Conservation (phyloP, 2,329 filamentous ascomycete species). For the Penicillium sp. region DNA sequence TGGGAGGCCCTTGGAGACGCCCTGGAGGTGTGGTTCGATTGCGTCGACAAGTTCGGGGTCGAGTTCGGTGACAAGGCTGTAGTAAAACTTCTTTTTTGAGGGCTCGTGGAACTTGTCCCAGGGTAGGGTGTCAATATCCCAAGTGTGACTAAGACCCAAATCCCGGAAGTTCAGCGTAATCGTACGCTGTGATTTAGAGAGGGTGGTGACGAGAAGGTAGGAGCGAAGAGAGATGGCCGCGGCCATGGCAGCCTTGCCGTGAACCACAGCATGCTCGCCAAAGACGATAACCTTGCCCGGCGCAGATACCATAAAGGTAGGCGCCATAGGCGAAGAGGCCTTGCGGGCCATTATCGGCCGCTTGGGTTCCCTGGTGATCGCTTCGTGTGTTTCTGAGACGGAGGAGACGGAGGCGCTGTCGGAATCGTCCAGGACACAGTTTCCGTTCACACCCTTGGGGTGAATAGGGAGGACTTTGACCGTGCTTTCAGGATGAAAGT, state of each 20-base stretch:
- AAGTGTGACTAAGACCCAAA: conserved; percentile 83
- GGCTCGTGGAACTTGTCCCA: conserved; percentile 80
- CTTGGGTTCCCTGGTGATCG: conserved; percentile 8
- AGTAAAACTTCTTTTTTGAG: conserved; percentile 91
- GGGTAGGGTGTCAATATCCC: conserved; percentile 89
- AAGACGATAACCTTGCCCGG: conserved; percentile 98
- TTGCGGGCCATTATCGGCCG: conserved; percentile 34
- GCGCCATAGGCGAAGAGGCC: conserved; percentile 64
- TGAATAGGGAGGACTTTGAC: conserved; percentile 21
- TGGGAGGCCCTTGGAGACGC: conserved; percentile 66
- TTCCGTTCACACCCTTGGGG: conserved; percentile 18
- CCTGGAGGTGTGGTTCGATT: conserved; percentile 73
- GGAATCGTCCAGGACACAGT: conserved; percentile 22
- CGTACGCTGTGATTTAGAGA: conserved; percentile 87
- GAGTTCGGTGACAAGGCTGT: conserved; percentile 79
- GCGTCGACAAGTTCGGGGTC: conserved; percentile 79
- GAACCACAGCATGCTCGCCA: conserved; percentile 96
- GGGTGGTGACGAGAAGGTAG: conserved; percentile 90
- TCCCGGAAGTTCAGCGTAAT: conserved; percentile 89
- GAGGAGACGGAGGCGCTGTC: conserved; percentile 34
- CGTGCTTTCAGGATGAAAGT: conserved; percentile 26
- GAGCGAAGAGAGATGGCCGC: conserved; percentile 93
- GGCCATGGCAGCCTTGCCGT: conserved; percentile 94
- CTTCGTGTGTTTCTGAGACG: conserved; percentile 18
- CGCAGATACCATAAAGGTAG: conserved; percentile 95